Percentiles rank a stretch among this genome's conserved stretches.
These are phyloP conservation scores for Seminavis robusta DNA, from an alignment of 108 stramenopile species.

Conservation along the genomic window DNA sequence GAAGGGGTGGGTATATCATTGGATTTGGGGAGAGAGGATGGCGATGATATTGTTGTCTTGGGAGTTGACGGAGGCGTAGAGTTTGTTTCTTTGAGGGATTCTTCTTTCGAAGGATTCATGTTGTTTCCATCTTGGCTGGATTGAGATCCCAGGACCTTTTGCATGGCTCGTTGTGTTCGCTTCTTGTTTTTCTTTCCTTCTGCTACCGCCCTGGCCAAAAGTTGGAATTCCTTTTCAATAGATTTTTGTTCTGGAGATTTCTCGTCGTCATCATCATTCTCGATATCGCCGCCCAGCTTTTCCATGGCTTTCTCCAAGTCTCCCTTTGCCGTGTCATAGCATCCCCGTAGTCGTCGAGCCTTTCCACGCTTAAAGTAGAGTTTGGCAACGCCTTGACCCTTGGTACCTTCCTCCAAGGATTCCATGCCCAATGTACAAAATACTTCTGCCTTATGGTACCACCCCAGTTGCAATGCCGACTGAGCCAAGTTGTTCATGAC, in stretches of 20 bases:
- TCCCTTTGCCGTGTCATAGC: slow-evolving; percentile 42
- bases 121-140: too few species aligned
- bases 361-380: slow-evolving; percentile 70
- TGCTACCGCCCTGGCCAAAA: slow-evolving; percentile 15
- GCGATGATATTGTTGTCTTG: too few species aligned
- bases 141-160: too few species aligned
- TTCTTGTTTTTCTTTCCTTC: slow-evolving; percentile 26
- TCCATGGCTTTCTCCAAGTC: slow-evolving; percentile 46
- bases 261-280: too few species aligned
- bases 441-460: slow-evolving; percentile 67
- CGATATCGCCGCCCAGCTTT: too few species aligned
- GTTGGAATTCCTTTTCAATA: slow-evolving; percentile 26
- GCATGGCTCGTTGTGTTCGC: slow-evolving; percentile 37
- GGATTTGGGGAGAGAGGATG: too few species aligned
- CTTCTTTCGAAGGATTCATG: too few species aligned
- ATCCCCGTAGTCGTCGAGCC: slow-evolving; percentile 60
- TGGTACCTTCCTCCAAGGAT: slow-evolving; percentile 20
- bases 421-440: slow-evolving; percentile 75
- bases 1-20: too few species aligned
- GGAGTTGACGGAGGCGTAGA: too few species aligned
- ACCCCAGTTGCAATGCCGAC: slow-evolving; percentile 71
- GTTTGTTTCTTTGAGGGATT: too few species aligned
- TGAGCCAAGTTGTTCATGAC: slow-evolving; percentile 82
- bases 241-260: slow-evolving; percentile 16
- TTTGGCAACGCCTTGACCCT: slow-evolving; percentile 26